A percentile compares a stretch with the other conserved stretches of the same genome.
phyloP scores from a whole-genome alignment of 352 stramenopile species.

The Phytopythium vexans region DNA sequence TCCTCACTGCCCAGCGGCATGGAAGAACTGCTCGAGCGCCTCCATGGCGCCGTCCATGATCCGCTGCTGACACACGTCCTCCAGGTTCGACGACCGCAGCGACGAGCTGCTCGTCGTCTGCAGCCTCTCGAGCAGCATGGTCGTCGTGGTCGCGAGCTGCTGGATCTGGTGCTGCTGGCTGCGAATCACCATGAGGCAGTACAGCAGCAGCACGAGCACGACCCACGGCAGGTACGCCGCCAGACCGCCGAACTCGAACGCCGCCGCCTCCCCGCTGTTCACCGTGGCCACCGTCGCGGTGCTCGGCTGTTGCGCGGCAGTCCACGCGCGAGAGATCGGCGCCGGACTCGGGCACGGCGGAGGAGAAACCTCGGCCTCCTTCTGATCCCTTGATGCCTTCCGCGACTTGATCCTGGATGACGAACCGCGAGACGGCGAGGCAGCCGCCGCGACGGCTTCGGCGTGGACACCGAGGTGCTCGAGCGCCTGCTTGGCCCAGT shows the following conservation, averaged over 20 bases:
- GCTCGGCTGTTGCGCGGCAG: background rate
- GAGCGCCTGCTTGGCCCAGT: slow-evolving; percentile 52
- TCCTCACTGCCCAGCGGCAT: slow-evolving; percentile 5
- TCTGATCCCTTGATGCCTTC: too few species aligned
- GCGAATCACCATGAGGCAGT: slow-evolving; percentile 33
- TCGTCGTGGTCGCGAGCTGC: slow-evolving; percentile 33
- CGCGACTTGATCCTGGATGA: background rate
- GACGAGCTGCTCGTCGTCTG: slow-evolving; percentile 22
- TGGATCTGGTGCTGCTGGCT: slow-evolving; percentile 42
- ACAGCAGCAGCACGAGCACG: slow-evolving; percentile 28
- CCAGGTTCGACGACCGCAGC: slow-evolving; percentile 8
- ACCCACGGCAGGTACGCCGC: slow-evolving; percentile 23
- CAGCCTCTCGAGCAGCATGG: slow-evolving; percentile 29
- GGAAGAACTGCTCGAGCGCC: slow-evolving; percentile 24
- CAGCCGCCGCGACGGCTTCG: background rate
- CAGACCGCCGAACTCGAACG: slow-evolving; percentile 6
- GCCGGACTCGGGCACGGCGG: background rate
- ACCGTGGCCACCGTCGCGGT: background rate
- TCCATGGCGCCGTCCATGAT: slow-evolving; percentile 19
- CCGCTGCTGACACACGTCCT: slow-evolving; percentile 21
- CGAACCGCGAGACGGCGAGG: background rate
- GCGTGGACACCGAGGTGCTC: slow-evolving; percentile 37
- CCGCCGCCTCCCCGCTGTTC: background rate
- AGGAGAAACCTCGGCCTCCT: too few species aligned
- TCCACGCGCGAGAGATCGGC: slow-evolving; percentile 8